Conservation (phyloP, 495 filamentous ascomycete genomes). For the Thermothielavioides terrestris region DNA sequence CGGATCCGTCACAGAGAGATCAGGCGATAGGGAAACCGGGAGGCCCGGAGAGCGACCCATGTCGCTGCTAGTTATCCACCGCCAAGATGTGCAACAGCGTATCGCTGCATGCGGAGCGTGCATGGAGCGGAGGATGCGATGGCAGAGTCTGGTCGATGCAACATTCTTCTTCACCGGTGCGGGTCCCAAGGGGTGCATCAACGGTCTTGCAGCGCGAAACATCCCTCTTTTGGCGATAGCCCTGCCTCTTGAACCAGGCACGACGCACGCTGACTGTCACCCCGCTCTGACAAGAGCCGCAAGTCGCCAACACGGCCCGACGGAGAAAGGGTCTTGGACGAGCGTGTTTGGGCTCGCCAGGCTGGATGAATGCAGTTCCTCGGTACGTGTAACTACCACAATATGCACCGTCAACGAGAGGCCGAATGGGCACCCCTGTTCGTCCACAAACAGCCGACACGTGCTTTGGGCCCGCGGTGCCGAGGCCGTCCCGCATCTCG, state of each 20-base stretch:
- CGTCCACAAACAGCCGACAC: not conserved
- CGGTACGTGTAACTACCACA: not conserved
- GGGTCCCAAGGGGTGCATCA: constrained; percentile 7
- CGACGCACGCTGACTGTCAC: not conserved
- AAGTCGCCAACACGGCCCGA: constrained; percentile 1
- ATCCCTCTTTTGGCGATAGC: not conserved
- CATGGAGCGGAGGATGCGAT: not conserved
- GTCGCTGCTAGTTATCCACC: too few relatives aligned
- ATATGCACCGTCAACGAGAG: too few relatives aligned
- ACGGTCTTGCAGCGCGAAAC: constrained; percentile 6
- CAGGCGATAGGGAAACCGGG: not conserved
- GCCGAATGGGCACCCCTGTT: too few relatives aligned
- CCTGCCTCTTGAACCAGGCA: not conserved
- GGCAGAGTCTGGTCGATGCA: constrained; percentile 1
- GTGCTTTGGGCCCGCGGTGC: not conserved
- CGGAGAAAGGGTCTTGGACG: not conserved
- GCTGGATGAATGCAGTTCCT: not conserved
- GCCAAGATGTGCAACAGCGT: constrained; percentile 1
- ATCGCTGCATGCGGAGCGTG: not conserved
- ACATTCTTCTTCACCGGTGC: constrained; percentile 8
- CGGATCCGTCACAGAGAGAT: not conserved
- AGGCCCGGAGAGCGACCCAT: not conserved
- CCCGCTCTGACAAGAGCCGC: not conserved
- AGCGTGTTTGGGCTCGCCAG: not conserved
- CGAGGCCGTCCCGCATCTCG: not conserved